phyloP scores from a whole-genome alignment of 352 stramenopile genomes.

The Globisporangium ultimum region DNA sequence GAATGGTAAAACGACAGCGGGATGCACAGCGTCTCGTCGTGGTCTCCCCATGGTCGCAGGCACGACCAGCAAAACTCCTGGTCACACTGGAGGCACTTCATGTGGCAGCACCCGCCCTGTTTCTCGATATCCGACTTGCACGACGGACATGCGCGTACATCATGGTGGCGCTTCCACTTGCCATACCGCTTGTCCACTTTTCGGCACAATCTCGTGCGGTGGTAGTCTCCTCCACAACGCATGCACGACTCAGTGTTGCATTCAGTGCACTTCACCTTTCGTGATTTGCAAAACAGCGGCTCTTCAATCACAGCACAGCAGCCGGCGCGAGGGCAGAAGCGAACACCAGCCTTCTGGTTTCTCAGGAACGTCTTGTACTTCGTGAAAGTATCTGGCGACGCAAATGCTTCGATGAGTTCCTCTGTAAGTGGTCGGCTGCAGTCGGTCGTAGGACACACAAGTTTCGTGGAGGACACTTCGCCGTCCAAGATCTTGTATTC shows the following conservation, averaged over 20 bases:
- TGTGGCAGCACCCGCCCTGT: slow-evolving; percentile 80
- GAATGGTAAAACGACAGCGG: slow-evolving; percentile 66
- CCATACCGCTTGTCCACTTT: slow-evolving; percentile 63
- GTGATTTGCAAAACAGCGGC: slow-evolving; percentile 37
- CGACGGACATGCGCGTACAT: slow-evolving; percentile 65
- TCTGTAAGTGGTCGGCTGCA: slow-evolving; percentile 45
- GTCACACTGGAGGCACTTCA: slow-evolving; percentile 85
- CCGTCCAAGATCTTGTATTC: slow-evolving; percentile 75
- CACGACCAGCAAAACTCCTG: slow-evolving; percentile 85
- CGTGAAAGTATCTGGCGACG: slow-evolving; percentile 37
- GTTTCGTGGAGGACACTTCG: slow-evolving; percentile 68
- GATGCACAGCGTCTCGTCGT: slow-evolving; percentile 74
- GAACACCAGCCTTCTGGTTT: slow-evolving; percentile 62
- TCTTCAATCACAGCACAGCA: slow-evolving; percentile 62
- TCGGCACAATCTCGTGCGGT: slow-evolving; percentile 50
- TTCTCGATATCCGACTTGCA: slow-evolving; percentile 81
- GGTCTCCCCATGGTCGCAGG: slow-evolving; percentile 57
- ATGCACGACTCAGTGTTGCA: slow-evolving; percentile 67
- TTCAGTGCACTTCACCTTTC: slow-evolving; percentile 37
- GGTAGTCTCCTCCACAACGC: slow-evolving; percentile 56
- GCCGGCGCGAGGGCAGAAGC: slow-evolving; percentile 66
- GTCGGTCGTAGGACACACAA: slow-evolving; percentile 65
- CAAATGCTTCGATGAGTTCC: slow-evolving; percentile 50
- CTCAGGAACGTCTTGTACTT: slow-evolving; percentile 69
- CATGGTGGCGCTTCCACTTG: slow-evolving; percentile 64